Percentiles rank a stretch among this genome's conserved stretches.
These are phyloP conservation scores for Grosmannia serpens DNA, from an alignment of 2,329 filamentous ascomycete species.

Conservation along the genomic window DNA sequence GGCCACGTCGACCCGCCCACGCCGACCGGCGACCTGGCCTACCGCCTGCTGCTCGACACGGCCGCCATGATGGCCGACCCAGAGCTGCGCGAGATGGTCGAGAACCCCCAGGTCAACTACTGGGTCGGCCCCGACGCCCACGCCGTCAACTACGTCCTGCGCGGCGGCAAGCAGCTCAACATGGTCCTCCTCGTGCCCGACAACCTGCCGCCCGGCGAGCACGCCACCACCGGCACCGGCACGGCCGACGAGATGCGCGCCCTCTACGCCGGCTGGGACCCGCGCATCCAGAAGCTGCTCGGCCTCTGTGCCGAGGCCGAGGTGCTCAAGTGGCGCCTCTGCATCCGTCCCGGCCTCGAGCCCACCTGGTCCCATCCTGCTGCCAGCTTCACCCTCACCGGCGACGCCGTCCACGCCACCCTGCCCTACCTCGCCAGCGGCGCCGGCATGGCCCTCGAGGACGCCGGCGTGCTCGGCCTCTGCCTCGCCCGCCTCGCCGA, in stretches of 20 bases:
- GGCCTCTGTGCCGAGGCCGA: slow-evolving; percentile 25
- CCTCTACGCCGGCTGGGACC: slow-evolving; percentile 25
- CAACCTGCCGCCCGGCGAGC: slow-evolving; percentile 10
- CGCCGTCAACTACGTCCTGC: slow-evolving; percentile 21
- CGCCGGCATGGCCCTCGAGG: slow-evolving; percentile 32
- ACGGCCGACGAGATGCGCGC: slow-evolving; percentile 23
- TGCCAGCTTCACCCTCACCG: slow-evolving; percentile 28
- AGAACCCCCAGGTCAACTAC: slow-evolving; percentile 18
- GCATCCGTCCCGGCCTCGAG: slow-evolving; percentile 28
- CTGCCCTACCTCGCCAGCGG: slow-evolving; percentile 37
- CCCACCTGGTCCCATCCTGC: slow-evolving; percentile 26
- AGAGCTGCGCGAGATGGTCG: slow-evolving; percentile 16
- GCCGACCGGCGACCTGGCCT: slow-evolving; percentile 23
- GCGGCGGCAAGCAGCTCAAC: slow-evolving; percentile 21
- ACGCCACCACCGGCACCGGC: slow-evolving; percentile 15
- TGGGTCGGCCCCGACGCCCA: slow-evolving; percentile 24
- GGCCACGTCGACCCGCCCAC: slow-evolving; percentile 13
- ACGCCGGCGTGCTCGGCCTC: slow-evolving; percentile 22
- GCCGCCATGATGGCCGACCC: slow-evolving; percentile 18
- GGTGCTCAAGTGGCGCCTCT: slow-evolving; percentile 35
- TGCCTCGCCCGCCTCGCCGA: slow-evolving; percentile 8
- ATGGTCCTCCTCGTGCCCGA: slow-evolving; percentile 19
- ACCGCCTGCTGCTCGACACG: slow-evolving; percentile 21
- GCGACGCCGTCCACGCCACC: slow-evolving; percentile 34
- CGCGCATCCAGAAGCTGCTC: slow-evolving; percentile 22